phyloP scores from a whole-genome alignment of 2,329 filamentous ascomycete species.

The Pseudogymnoascus sp. region DNA sequence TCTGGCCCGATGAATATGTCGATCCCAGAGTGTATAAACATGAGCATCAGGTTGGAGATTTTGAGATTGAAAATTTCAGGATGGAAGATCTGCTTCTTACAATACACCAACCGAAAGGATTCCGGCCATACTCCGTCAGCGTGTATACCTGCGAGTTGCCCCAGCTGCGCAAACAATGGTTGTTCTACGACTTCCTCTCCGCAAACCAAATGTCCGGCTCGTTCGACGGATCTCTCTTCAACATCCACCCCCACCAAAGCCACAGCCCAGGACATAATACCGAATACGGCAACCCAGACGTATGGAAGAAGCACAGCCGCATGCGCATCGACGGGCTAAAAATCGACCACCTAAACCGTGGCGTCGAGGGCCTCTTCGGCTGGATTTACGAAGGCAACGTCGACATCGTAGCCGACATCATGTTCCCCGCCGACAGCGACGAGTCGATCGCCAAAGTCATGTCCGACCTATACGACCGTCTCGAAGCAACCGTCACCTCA shows the following conservation, averaged over 20 bases:
- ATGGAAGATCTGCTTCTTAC: slow-evolving; percentile 90
- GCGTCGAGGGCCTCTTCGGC: slow-evolving; percentile 86
- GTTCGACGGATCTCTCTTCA: slow-evolving; percentile 92
- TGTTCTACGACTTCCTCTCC: slow-evolving; percentile 95
- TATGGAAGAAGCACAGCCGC: slow-evolving; percentile 93
- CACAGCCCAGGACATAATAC: slow-evolving; percentile 64
- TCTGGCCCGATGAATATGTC: slow-evolving; percentile 57
- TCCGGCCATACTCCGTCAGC: slow-evolving; percentile 91
- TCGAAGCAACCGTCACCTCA: slow-evolving; percentile 84
- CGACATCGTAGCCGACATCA: slow-evolving; percentile 91
- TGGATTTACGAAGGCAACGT: slow-evolving; percentile 98
- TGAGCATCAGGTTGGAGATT: slow-evolving; percentile 83
- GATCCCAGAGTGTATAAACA: slow-evolving; percentile 86
- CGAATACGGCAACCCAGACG: slow-evolving; percentile 56
- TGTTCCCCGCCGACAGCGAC: slow-evolving; percentile 82
- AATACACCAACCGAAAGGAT: slow-evolving; percentile 79
- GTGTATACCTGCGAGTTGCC: slow-evolving; percentile 95
- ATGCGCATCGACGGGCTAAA: slow-evolving; percentile 87
- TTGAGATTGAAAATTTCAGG: slow-evolving; percentile 95
- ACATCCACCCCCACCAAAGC: slow-evolving; percentile 87
- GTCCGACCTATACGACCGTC: slow-evolving; percentile 92
- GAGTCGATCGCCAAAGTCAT: slow-evolving; percentile 90
- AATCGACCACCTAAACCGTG: slow-evolving; percentile 92
- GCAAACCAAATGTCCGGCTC: slow-evolving; percentile 95
- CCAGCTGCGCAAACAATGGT: slow-evolving; percentile 86